These are phyloP conservation scores for Xeromyces bisporus DNA, from an alignment of 495 filamentous ascomycete species.

Conservation along the genomic window DNA sequence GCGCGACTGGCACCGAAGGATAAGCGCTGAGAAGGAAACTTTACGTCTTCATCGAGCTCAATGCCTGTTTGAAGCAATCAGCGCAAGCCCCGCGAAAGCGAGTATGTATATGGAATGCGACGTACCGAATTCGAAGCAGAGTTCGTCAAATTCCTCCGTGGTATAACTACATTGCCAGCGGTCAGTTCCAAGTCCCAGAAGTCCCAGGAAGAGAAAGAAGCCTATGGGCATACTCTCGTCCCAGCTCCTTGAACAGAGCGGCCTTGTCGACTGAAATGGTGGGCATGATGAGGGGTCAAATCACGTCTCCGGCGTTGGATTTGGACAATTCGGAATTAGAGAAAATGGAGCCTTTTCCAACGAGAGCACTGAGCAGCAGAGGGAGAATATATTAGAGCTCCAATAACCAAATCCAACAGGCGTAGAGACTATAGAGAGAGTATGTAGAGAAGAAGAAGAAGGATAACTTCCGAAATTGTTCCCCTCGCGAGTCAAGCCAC, in stretches of 20 bases:
- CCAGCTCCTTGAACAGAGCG: slow-evolving; percentile 80
- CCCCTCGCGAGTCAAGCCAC: background rate
- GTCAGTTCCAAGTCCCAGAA: slow-evolving; percentile 1
- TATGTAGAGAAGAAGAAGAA: background rate
- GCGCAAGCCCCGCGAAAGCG: slow-evolving; percentile 15
- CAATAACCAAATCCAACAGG: too few relatives aligned
- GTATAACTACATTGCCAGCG: slow-evolving; percentile 45
- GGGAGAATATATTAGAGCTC: too few relatives aligned
- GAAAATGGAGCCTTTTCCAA: too few relatives aligned
- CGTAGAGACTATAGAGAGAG: too few relatives aligned
- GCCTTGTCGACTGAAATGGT: slow-evolving; percentile 93
- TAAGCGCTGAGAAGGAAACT: slow-evolving; percentile 1
- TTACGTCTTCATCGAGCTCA: slow-evolving; percentile 88
- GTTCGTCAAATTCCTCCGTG: slow-evolving; percentile 81
- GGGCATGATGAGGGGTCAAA: slow-evolving; percentile 43
- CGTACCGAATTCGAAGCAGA: slow-evolving; percentile 95
- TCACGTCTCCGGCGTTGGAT: too few relatives aligned
- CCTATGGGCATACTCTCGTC: slow-evolving; percentile 51
- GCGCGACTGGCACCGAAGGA: too few relatives aligned
- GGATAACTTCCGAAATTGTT: too few relatives aligned
- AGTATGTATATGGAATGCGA: slow-evolving; percentile 1
- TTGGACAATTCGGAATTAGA: too few relatives aligned
- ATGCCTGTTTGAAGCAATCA: slow-evolving; percentile 42
- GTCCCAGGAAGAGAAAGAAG: background rate
- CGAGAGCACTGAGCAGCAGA: background rate